A percentile compares a stretch with the other conserved stretches of the same genome.
These are phyloP conservation scores for Phytophthora syringae DNA, from an alignment of 352 stramenopile species.

Conservation along the genomic window DNA sequence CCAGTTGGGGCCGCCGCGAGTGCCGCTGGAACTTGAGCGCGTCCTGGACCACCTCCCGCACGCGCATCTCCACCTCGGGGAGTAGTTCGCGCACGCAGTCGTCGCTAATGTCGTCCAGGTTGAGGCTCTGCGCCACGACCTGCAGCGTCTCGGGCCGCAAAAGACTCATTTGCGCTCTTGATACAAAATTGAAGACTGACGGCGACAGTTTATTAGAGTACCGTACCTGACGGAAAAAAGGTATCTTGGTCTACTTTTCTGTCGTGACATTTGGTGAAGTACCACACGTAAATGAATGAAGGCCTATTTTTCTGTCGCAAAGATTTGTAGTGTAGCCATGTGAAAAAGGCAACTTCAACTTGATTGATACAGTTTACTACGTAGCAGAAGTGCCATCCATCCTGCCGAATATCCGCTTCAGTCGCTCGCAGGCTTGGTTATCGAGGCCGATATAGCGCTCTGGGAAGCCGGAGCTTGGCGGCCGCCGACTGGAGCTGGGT, in stretches of 20 bases:
- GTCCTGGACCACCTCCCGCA: constrained; percentile 86
- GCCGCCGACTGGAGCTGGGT: constrained; percentile 51
- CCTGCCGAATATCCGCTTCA: constrained; percentile 79
- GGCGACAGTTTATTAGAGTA: background rate
- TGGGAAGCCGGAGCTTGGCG: constrained; percentile 61
- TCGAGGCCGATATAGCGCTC: constrained; percentile 83
- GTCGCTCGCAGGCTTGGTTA: constrained; percentile 73
- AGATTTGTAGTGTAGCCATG: constrained; percentile 14
- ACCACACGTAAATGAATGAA: no score
- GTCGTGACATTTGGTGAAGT: no score
- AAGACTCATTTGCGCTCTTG: constrained; percentile 65
- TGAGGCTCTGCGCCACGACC: constrained; percentile 77
- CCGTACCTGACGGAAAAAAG: background rate
- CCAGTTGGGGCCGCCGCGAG: constrained; percentile 62
- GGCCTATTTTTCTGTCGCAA: no score
- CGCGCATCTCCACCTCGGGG: constrained; percentile 79
- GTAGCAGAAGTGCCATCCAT: constrained; percentile 44
- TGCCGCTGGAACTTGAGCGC: constrained; percentile 87
- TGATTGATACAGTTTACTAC: background rate
- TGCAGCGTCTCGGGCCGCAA: constrained; percentile 72
- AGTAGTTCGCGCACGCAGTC: constrained; percentile 74
- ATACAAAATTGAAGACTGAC: constrained; percentile 26
- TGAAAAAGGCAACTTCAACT: constrained; percentile 4
- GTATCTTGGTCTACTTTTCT: background rate
- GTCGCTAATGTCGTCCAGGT: constrained; percentile 72